A percentile compares a stretch with the other conserved stretches of the same genome.
Conservation (phyloP, 1,139 yeast genomes). For the Candida glucosophila region DNA sequence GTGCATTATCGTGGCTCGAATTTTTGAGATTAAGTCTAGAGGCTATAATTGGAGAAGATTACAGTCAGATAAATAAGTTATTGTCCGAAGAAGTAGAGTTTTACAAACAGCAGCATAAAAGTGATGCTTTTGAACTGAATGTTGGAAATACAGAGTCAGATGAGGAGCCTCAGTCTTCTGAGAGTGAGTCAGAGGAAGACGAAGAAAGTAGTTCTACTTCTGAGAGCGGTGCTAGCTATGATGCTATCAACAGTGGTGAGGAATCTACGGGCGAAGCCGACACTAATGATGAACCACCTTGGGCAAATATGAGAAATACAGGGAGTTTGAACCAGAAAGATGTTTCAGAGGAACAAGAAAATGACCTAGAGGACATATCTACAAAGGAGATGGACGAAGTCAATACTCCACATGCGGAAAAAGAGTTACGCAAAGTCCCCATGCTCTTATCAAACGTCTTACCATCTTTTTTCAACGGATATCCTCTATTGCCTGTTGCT, state of each 20-base stretch:
- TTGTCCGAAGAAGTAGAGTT: constrained; percentile 22
- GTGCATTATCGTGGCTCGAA: constrained; percentile 77
- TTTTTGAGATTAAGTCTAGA: constrained; percentile 58
- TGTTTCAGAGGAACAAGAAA: too few relatives aligned
- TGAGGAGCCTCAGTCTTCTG: constrained; percentile 6
- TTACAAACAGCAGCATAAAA: constrained; percentile 12
- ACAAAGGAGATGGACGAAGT: too few relatives aligned
- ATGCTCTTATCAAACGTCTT: constrained; percentile 56
- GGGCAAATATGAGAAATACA: constrained; percentile 1
- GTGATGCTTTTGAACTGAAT: constrained; percentile 6
- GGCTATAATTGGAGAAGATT: constrained; percentile 26
- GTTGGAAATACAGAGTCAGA: constrained; percentile 9
- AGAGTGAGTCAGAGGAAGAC: constrained; percentile 9
- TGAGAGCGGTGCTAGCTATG: too few relatives aligned
- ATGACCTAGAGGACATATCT: constrained; percentile 6
- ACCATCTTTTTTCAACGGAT: constrained; percentile 65
- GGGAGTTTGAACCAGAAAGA: too few relatives aligned
- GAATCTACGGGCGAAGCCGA: background rate
- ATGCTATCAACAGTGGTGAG: background rate
- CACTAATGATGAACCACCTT: background rate
- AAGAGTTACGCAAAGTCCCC: constrained; percentile 33
- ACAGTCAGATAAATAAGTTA: constrained; percentile 11
- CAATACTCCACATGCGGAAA: constrained; percentile 9
- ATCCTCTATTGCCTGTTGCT: constrained; percentile 72
- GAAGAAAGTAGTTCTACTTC: background rate